Evolutionary conservation across 176 grass and related monocot genomes (phyloP), one percentile per base, ranked within the genome.

Genomic region (Aegilops bicornis): DNA sequence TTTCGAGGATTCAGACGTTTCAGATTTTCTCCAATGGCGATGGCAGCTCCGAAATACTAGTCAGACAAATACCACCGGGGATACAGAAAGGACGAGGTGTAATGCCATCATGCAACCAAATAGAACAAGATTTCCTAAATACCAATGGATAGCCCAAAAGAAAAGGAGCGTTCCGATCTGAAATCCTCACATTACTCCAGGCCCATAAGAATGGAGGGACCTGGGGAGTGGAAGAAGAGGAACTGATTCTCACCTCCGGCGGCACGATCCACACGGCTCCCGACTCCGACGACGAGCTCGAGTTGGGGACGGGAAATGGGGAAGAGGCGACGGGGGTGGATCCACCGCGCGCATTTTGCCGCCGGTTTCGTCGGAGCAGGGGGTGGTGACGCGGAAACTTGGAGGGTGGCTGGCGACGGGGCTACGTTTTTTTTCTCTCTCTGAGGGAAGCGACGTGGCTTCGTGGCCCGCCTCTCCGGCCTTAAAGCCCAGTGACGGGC

Each of bases 301-400:
- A 69, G 19, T 22, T 42, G n/a, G 2, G 29, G 65, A 62, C 10
- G 36, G 48, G 47, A n/a, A 30, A 31, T 39, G 64, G 63, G 64
- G 9, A n/a, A n/a, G 10, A 12, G 20, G 20, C 20, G 56, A 16
- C 22, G 27, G 59, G 83, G 79, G 83, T 68, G 89, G 80, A 75
- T 47, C 58, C 62, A 25, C 23, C 11, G 36, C 17, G 35, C 27
- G 69, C 80, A 63, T 76, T 76, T 87, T 69, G 76, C 76, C 23
- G 81, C 80, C 81, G 81, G 76, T 75, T 84, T 87, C 27, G 60
- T 68, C 72, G 59, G 89, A 66, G 52, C 22, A 30, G 24, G n/a
- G 10, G 25, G 47, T 24, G 60, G 70, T 63, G 7, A 15, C 24
- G 88, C 48, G 22, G 75, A 86, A 82, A 78, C 50, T 9, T 9